Evolutionary conservation across 148 eudicot species (phyloP), one percentile per base, ranked within the genome.

Genomic region (Rhododendron ovatum): DNA sequence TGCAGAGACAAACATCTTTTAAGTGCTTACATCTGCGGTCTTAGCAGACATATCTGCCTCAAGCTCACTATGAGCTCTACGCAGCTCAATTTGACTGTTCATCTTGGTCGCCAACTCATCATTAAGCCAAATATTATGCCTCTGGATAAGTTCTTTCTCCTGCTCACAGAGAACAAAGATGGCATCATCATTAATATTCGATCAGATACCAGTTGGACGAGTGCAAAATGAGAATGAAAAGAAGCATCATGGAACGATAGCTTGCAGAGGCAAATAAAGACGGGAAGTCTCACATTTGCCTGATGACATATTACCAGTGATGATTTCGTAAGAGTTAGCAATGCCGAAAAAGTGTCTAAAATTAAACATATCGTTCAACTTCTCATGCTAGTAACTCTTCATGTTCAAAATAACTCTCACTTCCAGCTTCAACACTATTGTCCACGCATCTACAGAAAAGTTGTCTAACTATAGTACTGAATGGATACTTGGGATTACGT

Each of bases 131-230:
- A 84, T 30, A 88, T 97, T 97, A 90, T 95, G 98, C 89, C 94
- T 95, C 92, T 94, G 96, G 59, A 95, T 85, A 86, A 95, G 95
- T 88, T 95, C 99, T 88, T 97, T 97, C 89, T 95, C 99, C 93
- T 94, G 93, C 76, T 80, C 85, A 78, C 67, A 67, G 4, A 74
- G 50, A 87, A 57, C 87, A 65, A 57, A 69, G 24, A 63, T 55
- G 39, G 47, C 37, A 48, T 22, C 4, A 35, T 30, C 18, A 45
- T 75, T 73, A 78, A 33, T 47, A 65, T 13, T 2, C 1, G 28
- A 81, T 78, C 14, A 53, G 33, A 0, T 74, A 37, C 17, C 1
- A 8, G 1, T 75, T 33, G 53, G 17, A 80, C 9, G 8, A 43
- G 12, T 78, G 39, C 11, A 15, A 57, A 48, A 48, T 14, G 8